Conservation (phyloP, 2,329 filamentous ascomycete species). For the Arthrobotrys entomopaga region DNA sequence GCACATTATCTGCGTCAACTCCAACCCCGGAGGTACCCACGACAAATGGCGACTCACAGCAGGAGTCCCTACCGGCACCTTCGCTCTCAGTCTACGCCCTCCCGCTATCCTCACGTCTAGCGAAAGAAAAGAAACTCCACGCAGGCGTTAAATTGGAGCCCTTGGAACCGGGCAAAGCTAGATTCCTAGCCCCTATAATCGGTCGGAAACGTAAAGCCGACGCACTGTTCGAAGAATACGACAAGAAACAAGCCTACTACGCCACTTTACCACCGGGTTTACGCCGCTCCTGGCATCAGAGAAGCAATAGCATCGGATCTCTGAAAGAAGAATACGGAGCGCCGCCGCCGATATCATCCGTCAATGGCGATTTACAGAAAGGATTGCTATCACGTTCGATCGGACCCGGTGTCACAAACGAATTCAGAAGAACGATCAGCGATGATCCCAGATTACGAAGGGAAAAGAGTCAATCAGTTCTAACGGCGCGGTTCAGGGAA, state of each 20-base stretch:
- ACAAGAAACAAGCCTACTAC: constrained; percentile 48
- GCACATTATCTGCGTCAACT: constrained; percentile 20
- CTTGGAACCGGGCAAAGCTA: constrained; percentile 30
- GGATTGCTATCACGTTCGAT: constrained; percentile 30
- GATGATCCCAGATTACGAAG: constrained; percentile 28
- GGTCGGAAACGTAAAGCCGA: constrained; percentile 50
- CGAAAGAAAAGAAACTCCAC: constrained; percentile 48
- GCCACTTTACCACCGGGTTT: constrained; percentile 46
- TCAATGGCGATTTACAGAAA: constrained; percentile 38
- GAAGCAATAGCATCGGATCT: constrained; percentile 41
- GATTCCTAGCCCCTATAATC: constrained; percentile 40
- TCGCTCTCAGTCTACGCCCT: constrained; percentile 51
- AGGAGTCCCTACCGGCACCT: background rate
- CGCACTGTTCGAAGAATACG: constrained; percentile 43
- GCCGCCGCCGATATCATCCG: background rate
- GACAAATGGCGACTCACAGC: constrained; percentile 16
- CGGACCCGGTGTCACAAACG: constrained; percentile 6
- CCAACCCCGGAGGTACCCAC: constrained; percentile 1
- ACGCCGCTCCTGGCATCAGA: constrained; percentile 47
- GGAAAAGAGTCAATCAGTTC: constrained; percentile 32
- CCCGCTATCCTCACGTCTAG: constrained; percentile 39
- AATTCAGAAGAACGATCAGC: constrained; percentile 36
- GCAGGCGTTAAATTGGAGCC: constrained; percentile 31
- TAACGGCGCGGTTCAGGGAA: constrained; percentile 33
- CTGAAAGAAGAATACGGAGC: constrained; percentile 33